Conservation (phyloP, 2,329 filamentous ascomycete genomes). For the Periconia digitata region DNA sequence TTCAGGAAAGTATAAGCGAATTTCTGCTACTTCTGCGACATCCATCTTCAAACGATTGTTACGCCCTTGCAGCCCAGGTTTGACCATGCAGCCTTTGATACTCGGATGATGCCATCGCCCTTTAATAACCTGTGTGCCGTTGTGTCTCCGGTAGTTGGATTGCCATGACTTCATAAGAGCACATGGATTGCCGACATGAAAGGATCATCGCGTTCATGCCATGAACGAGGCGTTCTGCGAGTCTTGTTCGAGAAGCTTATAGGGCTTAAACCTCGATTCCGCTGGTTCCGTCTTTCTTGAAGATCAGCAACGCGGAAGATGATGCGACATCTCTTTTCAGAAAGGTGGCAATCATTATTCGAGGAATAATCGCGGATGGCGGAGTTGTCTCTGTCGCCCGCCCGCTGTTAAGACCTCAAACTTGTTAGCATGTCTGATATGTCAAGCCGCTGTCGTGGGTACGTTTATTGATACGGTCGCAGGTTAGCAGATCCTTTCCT, state of each 20-base stretch:
- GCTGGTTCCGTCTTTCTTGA: not conserved
- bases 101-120: slow-evolving; percentile 17
- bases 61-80: slow-evolving; percentile 12
- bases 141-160: too few relatives aligned
- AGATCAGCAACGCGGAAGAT: too few relatives aligned
- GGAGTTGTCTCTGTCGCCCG: too few relatives aligned
- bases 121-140: slow-evolving; percentile 4
- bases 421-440: not conserved
- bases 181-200: not conserved
- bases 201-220: slow-evolving; percentile 5
- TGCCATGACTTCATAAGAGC: not conserved
- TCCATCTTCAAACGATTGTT: slow-evolving; percentile 13
- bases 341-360: too few relatives aligned
- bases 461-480: not conserved
- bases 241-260: slow-evolving; percentile 6
- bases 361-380: not conserved
- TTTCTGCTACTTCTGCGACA: slow-evolving; percentile 19
- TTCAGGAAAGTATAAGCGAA: slow-evolving; percentile 12
- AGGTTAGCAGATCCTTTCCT: not conserved
- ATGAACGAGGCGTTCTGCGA: slow-evolving; percentile 9
- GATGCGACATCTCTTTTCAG: too few relatives aligned
- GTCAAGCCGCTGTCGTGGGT: not conserved
- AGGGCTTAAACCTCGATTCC: not conserved
- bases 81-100: slow-evolving; percentile 20
- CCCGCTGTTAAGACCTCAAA: not conserved